phyloP scores from a whole-genome alignment of 257 asterid species.

The Solanum appendiculatum region DNA sequence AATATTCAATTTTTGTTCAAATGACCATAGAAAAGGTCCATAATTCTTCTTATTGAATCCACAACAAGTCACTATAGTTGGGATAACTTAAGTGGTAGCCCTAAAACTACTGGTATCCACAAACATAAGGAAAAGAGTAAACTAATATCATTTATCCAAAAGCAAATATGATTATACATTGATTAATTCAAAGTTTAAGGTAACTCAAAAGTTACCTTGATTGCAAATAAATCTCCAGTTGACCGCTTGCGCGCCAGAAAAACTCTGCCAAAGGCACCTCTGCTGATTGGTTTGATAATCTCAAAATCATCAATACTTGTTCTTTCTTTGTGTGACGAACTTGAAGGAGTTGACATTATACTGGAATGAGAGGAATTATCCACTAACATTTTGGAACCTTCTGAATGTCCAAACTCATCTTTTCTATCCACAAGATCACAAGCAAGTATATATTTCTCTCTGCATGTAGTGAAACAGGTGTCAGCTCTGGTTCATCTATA shows the following conservation, averaged over 20 bases:
- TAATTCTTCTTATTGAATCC: background rate
- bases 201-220: slow-evolving; percentile 43
- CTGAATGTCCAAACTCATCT: slow-evolving; percentile 45
- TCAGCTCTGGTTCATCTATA: slow-evolving; percentile 7
- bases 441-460: slow-evolving; percentile 82
- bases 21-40: background rate
- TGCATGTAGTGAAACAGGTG: slow-evolving; percentile 34
- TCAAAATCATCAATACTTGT: slow-evolving; percentile 86
- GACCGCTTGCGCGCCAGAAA: slow-evolving; percentile 83
- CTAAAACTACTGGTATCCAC: background rate
- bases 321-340: slow-evolving; percentile 62
- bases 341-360: slow-evolving; percentile 71
- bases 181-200: background rate
- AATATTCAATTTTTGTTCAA: background rate
- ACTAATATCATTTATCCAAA: background rate
- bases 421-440: slow-evolving; percentile 55
- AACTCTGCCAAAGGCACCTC: slow-evolving; percentile 96
- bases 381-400: slow-evolving; percentile 42
- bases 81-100: background rate
- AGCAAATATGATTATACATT: background rate
- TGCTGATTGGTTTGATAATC: slow-evolving; percentile 81
- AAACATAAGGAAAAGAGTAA: background rate
- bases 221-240: slow-evolving; percentile 93
- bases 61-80: background rate
- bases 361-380: slow-evolving; percentile 73